Evolutionary conservation across 2,329 filamentous ascomycete genomes (phyloP).

Genomic region (Conoideocrella luteorostrata): DNA sequence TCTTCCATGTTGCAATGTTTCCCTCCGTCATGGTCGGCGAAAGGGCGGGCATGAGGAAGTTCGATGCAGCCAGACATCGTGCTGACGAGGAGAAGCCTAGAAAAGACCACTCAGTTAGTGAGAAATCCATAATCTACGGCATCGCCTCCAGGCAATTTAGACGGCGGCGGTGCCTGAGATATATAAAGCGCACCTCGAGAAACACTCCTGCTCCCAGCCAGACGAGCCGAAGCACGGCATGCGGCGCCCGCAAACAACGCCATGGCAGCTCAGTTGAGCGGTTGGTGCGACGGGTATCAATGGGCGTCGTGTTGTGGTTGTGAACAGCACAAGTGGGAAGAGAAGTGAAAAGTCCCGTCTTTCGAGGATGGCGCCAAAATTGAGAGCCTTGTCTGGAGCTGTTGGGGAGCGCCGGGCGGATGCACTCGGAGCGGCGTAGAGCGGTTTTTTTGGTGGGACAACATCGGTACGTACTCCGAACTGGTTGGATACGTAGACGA

Average conservation of each 20-base stretch:
- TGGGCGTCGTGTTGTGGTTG: neutral
- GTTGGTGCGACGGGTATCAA: neutral
- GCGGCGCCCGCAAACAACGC: conserved; percentile 59
- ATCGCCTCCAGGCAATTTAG: too few species aligned
- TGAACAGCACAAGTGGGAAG: conserved; percentile 5
- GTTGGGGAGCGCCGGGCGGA: conserved; percentile 26
- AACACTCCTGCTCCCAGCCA: conserved; percentile 42
- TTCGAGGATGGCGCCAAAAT: conserved; percentile 10
- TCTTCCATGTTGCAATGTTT: conserved; percentile 77
- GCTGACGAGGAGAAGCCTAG: conserved; percentile 60
- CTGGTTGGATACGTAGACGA: neutral
- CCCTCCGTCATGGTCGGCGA: conserved; percentile 93
- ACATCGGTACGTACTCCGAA: conserved; percentile 6
- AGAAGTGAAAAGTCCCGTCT: conserved; percentile 12
- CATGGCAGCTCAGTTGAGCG: conserved; percentile 39
- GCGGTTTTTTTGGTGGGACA: conserved; percentile 23
- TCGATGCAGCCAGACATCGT: conserved; percentile 65
- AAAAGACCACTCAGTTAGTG: conserved; percentile 6
- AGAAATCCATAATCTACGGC: too few species aligned
- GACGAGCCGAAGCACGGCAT: conserved; percentile 57
- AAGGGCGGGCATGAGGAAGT: conserved; percentile 86
- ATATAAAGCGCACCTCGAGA: conserved; percentile 47
- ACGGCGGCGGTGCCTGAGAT: too few species aligned
- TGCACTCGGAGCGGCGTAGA: conserved; percentile 17
- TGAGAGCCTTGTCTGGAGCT: conserved; percentile 20